Percentiles rank a stretch among this genome's conserved stretches.
Conservation (phyloP, 495 filamentous ascomycete genomes). For the Penicillium goetzii region DNA sequence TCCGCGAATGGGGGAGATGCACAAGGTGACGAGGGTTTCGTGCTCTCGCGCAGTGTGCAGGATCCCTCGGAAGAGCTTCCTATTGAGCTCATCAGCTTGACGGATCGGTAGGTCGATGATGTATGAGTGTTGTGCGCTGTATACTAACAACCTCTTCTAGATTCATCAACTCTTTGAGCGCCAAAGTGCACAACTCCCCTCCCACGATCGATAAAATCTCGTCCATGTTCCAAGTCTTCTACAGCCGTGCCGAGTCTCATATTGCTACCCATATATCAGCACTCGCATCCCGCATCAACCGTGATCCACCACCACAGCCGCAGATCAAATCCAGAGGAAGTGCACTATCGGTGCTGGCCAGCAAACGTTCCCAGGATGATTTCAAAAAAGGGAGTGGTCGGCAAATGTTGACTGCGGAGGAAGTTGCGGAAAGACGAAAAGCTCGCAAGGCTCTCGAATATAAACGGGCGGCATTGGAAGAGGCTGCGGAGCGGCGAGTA, state of each 20-base stretch:
- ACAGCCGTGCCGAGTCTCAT: constrained; percentile 77
- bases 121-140: neutral
- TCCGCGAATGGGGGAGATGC: constrained; percentile 56
- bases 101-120: constrained; percentile 67
- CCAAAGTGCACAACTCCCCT: constrained; percentile 83
- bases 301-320: constrained; percentile 60
- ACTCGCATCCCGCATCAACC: constrained; percentile 72
- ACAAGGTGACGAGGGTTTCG: constrained; percentile 47
- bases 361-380: constrained; percentile 35
- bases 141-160: constrained; percentile 43
- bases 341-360: constrained; percentile 30
- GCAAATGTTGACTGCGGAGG: constrained; percentile 90
- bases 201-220: constrained; percentile 83
- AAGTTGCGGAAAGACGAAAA: constrained; percentile 77
- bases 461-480: constrained; percentile 78
- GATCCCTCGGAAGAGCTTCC: constrained; percentile 82
- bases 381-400: constrained; percentile 54
- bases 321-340: constrained; percentile 33
- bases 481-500: constrained; percentile 86
- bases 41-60: constrained; percentile 54
- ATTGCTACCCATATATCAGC: constrained; percentile 87
- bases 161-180: constrained; percentile 89
- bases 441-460: constrained; percentile 76
- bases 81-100: constrained; percentile 86
- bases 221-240: constrained; percentile 93